Evolutionary conservation across 2,329 filamentous ascomycete genomes (phyloP), one percentile per base, ranked within the genome.

Genomic region (Pseudonectria buxi): DNA sequence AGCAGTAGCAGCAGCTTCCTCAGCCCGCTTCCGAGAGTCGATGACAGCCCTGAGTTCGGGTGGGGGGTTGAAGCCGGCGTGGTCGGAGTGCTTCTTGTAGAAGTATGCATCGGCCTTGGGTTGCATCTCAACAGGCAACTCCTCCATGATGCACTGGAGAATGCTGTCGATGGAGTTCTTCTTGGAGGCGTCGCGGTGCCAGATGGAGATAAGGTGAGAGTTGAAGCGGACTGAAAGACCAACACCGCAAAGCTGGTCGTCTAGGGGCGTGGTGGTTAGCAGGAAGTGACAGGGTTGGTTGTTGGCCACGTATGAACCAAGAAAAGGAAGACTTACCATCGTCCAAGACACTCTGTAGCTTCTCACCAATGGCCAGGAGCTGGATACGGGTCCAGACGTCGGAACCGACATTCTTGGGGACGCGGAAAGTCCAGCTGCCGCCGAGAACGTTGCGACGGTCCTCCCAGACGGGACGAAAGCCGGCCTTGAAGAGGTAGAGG

Each of bases 51-150:
- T 69, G 36, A 77, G 63, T 62, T 73, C 74, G 4, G 74, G 71
- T 12, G 77, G 74, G 1, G 70, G 74, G 54, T 82, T 79, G 67
- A 88, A 95, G 11, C 85, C 86, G 37, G 81, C 79, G 62, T 95
- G 88, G 58, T 94, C 87, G 28, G 80, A 77, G 66, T 96, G 90
- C 61, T 82, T 85, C 69, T 92, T 92, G 68, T 95, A 95, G 61
- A 80, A 81, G 65, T 85, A 88, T 58, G 76, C 78, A 40, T 81
- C 76, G 30, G 74, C 55, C 65, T 83, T 83, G 26, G 86, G 86
- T 39, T 71, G 71, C 47, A 94, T 65, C 56, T 92, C 84, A 2
- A 72, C 65, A 6, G 82, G 82, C 22, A 95, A 68, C 46, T 85
- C 77, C 33, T 81, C 74, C 31, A 94, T 67, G 34, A 95, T 80